A percentile compares a stretch with the other conserved stretches of the same genome.
Evolutionary conservation across 495 filamentous ascomycete genomes (phyloP).

Genomic region (Xeromyces bisporus): DNA sequence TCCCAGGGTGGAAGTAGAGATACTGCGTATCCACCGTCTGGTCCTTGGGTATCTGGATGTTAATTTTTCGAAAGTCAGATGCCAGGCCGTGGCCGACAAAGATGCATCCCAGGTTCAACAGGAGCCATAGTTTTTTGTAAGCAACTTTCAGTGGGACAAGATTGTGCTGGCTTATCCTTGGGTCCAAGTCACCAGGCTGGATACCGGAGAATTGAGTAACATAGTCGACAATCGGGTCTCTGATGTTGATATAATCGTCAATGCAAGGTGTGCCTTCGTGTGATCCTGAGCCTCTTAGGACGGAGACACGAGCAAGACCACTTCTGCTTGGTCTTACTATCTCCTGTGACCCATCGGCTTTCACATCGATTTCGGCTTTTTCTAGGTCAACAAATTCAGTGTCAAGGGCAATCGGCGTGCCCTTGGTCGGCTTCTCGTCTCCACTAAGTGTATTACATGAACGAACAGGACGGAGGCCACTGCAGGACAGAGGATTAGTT

Average conservation of each 20-base stretch:
- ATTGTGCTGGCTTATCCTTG: conserved; percentile 51
- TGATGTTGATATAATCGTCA: conserved; percentile 87
- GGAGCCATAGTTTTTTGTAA: conserved; percentile 95
- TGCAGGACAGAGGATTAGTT: conserved; percentile 4
- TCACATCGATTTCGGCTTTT: conserved; percentile 81
- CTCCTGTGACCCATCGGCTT: conserved; percentile 73
- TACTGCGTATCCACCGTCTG: conserved; percentile 90
- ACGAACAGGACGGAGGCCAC: conserved; percentile 22
- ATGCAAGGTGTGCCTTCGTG: conserved; percentile 75
- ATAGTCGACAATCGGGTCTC: conserved; percentile 88
- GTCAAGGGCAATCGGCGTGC: conserved; percentile 73
- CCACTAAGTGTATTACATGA: conserved; percentile 42
- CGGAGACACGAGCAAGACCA: conserved; percentile 75
- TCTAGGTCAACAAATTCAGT: conserved; percentile 89
- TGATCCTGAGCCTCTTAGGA: conserved; percentile 60
- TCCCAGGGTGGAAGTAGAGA: conserved; percentile 52
- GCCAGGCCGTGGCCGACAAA: conserved; percentile 88
- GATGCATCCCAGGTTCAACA: conserved; percentile 81
- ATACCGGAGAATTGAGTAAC: conserved; percentile 88
- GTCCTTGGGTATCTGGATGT: conserved; percentile 81
- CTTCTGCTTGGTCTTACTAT: conserved; percentile 71
- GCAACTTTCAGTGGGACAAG: conserved; percentile 76
- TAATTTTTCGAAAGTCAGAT: conserved; percentile 93
- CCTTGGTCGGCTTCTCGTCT: conserved; percentile 47
- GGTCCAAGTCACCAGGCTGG: conserved; percentile 65